Conservation (phyloP, 2,329 filamentous ascomycete species). For the Pseudogymnoascus pannorum region DNA sequence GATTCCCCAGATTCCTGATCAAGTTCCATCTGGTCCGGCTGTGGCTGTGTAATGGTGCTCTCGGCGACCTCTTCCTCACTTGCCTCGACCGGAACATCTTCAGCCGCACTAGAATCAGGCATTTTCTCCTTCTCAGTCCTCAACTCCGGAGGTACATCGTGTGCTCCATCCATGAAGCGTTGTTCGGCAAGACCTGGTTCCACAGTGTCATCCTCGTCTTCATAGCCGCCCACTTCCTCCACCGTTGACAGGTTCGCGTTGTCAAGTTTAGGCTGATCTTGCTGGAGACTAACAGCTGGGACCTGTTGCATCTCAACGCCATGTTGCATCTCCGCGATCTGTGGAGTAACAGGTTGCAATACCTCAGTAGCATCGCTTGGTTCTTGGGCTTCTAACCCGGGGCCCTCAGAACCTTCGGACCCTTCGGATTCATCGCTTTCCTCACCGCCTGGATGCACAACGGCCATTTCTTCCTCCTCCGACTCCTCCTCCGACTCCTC, state of each 20-base stretch:
- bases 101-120: neutral
- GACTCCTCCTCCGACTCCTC: slow-evolving; percentile 5
- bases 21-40: neutral
- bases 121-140: neutral
- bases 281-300: neutral
- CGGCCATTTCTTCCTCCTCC: slow-evolving; percentile 11
- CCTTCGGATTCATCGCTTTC: slow-evolving; percentile 9
- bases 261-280: neutral
- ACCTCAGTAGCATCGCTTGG: neutral
- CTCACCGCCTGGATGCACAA: slow-evolving; percentile 10
- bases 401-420: neutral
- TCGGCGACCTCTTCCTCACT: neutral
- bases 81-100: neutral
- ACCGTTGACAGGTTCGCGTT: neutral
- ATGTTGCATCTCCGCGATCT: neutral
- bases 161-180: slow-evolving; percentile 19
- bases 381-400: neutral
- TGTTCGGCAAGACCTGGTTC: neutral
- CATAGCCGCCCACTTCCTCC: neutral
- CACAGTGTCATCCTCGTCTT: neutral
- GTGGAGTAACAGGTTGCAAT: neutral
- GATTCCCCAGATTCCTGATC: neutral
- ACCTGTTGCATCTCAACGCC: neutral
- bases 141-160: slow-evolving; percentile 14
- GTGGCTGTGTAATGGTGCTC: neutral